phyloP scores from a whole-genome alignment of 2,329 filamentous ascomycete genomes.

The Gnomoniopsis sp. region DNA sequence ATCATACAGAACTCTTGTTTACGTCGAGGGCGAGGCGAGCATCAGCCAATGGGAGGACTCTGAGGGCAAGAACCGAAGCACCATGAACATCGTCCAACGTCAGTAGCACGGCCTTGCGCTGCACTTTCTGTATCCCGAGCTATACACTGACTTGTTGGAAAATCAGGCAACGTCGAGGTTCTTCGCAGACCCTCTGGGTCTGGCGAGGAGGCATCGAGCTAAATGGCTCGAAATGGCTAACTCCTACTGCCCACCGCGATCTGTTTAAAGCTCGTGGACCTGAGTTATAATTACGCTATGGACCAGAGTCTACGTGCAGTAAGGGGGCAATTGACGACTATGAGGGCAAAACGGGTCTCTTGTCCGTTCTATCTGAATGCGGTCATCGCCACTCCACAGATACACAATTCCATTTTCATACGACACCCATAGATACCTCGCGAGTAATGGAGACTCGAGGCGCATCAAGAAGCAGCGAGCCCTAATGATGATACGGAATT shows the following conservation, averaged over 20 bases:
- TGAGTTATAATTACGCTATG: neutral
- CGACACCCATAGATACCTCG: neutral
- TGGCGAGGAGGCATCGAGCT: conserved; percentile 1
- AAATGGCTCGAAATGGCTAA: neutral
- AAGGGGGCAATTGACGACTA: conserved; percentile 6
- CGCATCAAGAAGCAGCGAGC: too few species aligned
- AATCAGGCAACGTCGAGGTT: conserved; percentile 43
- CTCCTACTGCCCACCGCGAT: neutral
- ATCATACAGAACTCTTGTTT: conserved; percentile 66
- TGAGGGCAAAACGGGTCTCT: neutral
- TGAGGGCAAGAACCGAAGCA: conserved; percentile 64
- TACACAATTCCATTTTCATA: neutral
- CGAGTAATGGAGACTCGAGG: too few species aligned
- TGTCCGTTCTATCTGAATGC: neutral
- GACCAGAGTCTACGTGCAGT: neutral
- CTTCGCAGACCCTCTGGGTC: conserved; percentile 30
- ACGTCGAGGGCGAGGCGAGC: conserved; percentile 76
- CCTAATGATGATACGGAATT: neutral
- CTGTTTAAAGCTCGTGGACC: neutral
- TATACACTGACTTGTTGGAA: conserved; percentile 11
- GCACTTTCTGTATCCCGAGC: neutral
- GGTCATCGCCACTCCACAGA: conserved; percentile 6
- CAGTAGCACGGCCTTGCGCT: conserved; percentile 37
- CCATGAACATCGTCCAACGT: conserved; percentile 78
- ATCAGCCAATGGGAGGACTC: conserved; percentile 65